Percentiles rank a stretch among this genome's conserved stretches.
Evolutionary conservation across 1,284 basidiomycete species (phyloP).

Genomic region (Laetiporus sulphureus): DNA sequence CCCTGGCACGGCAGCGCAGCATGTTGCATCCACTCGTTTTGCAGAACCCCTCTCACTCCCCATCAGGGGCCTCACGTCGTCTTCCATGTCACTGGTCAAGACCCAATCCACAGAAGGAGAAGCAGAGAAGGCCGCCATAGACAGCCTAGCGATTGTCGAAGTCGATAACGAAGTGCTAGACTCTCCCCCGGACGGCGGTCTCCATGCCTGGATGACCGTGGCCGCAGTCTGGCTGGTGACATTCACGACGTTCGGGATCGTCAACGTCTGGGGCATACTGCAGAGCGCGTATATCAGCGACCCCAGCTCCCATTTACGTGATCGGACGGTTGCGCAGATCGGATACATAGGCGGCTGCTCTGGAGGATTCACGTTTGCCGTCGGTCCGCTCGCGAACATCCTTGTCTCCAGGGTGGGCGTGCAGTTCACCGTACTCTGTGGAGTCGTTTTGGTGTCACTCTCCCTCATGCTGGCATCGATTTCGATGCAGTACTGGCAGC

Average conservation of each 20-base stretch:
- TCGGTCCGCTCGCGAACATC: conserved; percentile 5
- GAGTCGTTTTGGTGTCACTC: conserved; percentile 4
- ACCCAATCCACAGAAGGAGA: too few relatives aligned
- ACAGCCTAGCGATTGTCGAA: too few relatives aligned
- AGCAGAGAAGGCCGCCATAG: too few relatives aligned
- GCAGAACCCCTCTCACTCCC: too few relatives aligned
- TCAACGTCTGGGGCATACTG: conserved; percentile 3
- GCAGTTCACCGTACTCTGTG: conserved; percentile 3
- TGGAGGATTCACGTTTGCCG: conserved; percentile 2
- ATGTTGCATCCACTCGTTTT: too few relatives aligned
- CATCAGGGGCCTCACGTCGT: too few relatives aligned
- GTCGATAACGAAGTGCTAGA: too few relatives aligned
- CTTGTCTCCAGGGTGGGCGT: conserved; percentile 6
- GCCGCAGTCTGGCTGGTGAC: conserved; percentile 2
- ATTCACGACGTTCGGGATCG: conserved; percentile 5
- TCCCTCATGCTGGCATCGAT: conserved; percentile 6
- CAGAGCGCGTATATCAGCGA: conserved; percentile 5
- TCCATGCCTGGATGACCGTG: conserved; percentile 5
- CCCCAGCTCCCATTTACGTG: conserved; percentile 3
- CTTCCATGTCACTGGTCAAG: too few relatives aligned
- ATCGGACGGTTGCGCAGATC: conserved; percentile 2
- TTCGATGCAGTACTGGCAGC: conserved; percentile 5
- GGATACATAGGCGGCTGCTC: conserved; percentile 6
- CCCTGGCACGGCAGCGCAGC: too few relatives aligned
- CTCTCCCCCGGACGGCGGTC: conserved; percentile 5